Evolutionary conservation across 2,329 filamentous ascomycete species (phyloP).

Genomic region (Nigrospora osmanthi): DNA sequence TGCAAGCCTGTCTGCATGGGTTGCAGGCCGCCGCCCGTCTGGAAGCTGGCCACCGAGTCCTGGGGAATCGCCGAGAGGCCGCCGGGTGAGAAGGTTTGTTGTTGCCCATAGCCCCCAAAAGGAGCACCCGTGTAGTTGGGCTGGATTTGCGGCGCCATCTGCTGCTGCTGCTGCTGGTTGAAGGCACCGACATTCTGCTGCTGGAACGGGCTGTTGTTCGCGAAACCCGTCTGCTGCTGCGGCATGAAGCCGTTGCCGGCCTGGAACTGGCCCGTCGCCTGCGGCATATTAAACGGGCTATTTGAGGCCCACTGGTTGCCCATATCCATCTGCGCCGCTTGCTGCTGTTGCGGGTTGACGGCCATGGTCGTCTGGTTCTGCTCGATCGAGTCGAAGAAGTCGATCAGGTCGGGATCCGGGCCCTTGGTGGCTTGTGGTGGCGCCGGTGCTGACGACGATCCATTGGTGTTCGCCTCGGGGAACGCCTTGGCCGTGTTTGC

Average conservation of each 20-base stretch:
- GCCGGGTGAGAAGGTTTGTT: slow-evolving; percentile 45
- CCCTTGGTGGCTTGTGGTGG: slow-evolving; percentile 46
- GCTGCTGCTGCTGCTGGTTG: slow-evolving; percentile 28
- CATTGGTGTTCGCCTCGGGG: slow-evolving; percentile 23
- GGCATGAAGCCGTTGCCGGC: slow-evolving; percentile 19
- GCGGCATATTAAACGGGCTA: slow-evolving; percentile 21
- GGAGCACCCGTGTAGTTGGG: slow-evolving; percentile 60
- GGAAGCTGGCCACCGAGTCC: slow-evolving; percentile 43
- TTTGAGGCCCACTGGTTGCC: slow-evolving; percentile 29
- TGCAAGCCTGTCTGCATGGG: slow-evolving; percentile 26
- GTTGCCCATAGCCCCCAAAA: slow-evolving; percentile 75
- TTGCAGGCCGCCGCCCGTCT: slow-evolving; percentile 41
- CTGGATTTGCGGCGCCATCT: slow-evolving; percentile 24
- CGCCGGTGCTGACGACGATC: slow-evolving; percentile 18
- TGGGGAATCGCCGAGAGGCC: slow-evolving; percentile 51
- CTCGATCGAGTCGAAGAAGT: slow-evolving; percentile 92
- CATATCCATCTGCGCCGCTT: slow-evolving; percentile 19
- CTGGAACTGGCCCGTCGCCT: slow-evolving; percentile 25
- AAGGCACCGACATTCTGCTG: slow-evolving; percentile 29
- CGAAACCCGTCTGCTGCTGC: slow-evolving; percentile 27
- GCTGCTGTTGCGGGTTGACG: slow-evolving; percentile 26
- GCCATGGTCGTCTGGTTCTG: slow-evolving; percentile 71
- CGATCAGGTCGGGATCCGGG: slow-evolving; percentile 73
- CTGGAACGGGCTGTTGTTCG: slow-evolving; percentile 33
- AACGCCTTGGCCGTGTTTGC: slow-evolving; percentile 34